phyloP scores from a whole-genome alignment of 2,329 filamentous ascomycete species.

The Cladophialophora chaetospira region DNA sequence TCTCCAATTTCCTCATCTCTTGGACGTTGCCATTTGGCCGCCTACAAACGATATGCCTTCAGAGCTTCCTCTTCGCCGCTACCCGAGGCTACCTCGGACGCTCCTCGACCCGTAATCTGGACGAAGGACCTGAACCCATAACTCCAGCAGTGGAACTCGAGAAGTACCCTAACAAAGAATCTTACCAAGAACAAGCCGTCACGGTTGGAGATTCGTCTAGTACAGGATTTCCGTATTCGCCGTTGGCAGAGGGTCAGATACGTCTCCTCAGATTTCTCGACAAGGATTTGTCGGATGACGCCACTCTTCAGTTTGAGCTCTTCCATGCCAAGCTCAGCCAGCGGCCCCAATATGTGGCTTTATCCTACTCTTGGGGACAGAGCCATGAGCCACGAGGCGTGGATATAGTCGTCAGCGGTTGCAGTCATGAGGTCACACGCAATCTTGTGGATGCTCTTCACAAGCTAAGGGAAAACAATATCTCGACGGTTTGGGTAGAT shows the following conservation, averaged over 20 bases:
- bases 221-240: conserved; percentile 11
- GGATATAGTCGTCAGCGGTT: conserved; percentile 15
- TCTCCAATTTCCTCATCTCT: not conserved
- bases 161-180: no score
- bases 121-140: not conserved
- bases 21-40: not conserved
- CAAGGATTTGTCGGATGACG: not conserved
- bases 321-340: conserved; percentile 20
- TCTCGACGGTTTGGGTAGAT: conserved; percentile 22
- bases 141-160: no score
- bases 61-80: not conserved
- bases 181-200: no score
- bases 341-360: conserved; percentile 20
- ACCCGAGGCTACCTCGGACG: not conserved
- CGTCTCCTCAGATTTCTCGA: conserved; percentile 14
- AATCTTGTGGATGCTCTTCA: conserved; percentile 18
- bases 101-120: not conserved
- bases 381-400: not conserved
- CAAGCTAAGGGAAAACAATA: conserved; percentile 9
- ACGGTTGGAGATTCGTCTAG: not conserved
- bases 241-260: conserved; percentile 21
- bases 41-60: not conserved
- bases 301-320: conserved; percentile 9
- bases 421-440: conserved; percentile 10
- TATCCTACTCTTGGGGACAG: conserved; percentile 28